Evolutionary conservation across 352 stramenopile genomes (phyloP).

Genomic region (Bremia lactucae): DNA sequence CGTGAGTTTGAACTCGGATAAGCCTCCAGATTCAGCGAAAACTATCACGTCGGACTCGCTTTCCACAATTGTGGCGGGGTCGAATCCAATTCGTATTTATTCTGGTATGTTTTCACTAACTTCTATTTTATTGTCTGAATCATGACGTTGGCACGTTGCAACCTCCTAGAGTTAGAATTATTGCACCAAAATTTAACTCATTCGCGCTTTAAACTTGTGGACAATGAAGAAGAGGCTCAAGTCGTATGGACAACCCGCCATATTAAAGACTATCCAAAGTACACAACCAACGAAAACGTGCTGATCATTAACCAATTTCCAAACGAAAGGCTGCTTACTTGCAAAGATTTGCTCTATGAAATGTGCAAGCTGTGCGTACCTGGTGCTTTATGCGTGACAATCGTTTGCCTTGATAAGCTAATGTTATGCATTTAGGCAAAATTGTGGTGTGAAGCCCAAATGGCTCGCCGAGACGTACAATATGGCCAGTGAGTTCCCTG

Average conservation of each 20-base stretch:
- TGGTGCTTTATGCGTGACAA: not conserved
- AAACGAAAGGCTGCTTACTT: constrained; percentile 50
- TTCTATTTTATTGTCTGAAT: not conserved
- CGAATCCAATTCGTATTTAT: constrained; percentile 23
- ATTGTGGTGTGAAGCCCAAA: constrained; percentile 24
- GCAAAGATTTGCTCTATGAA: constrained; percentile 52
- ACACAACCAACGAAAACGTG: constrained; percentile 29
- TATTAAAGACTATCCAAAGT: constrained; percentile 43
- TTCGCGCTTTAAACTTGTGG: constrained; percentile 26
- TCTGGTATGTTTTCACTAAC: constrained; percentile 13
- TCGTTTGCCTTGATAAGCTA: not conserved
- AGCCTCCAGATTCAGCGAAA: constrained; percentile 17
- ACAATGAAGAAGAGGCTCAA: constrained; percentile 34
- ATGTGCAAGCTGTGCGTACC: constrained; percentile 41
- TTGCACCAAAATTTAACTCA: constrained; percentile 34
- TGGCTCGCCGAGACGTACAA: constrained; percentile 49
- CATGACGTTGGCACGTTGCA: not conserved
- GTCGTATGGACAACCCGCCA: constrained; percentile 41
- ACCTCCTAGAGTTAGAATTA: constrained; percentile 22
- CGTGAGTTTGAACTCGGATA: constrained; percentile 30
- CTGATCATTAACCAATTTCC: constrained; percentile 53
- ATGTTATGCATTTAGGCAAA: constrained; percentile 16
- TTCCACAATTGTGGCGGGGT: constrained; percentile 11
- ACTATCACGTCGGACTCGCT: constrained; percentile 17
- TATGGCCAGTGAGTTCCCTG: constrained; percentile 41